phyloP scores from a whole-genome alignment of 192 early-diverging fungal genomes.

The Jimgerdemannia lactiflua region DNA sequence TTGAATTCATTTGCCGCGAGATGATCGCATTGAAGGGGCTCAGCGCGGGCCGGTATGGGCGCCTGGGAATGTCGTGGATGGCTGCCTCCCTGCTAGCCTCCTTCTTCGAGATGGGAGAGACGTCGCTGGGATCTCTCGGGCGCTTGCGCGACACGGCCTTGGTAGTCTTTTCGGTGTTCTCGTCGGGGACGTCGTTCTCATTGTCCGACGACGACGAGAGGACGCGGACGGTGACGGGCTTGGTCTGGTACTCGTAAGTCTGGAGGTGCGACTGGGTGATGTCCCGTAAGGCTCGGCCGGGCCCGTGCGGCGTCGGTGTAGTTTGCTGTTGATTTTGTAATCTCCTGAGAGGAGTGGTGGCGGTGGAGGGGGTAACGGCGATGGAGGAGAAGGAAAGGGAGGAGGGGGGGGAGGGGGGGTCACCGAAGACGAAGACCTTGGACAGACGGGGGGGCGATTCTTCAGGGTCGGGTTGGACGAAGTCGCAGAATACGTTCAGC shows the following conservation, averaged over 20 bases:
- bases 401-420: background rate
- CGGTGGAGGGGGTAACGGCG: background rate
- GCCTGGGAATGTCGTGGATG: background rate
- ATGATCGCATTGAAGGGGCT: background rate
- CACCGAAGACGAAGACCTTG: background rate
- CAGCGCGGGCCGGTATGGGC: background rate
- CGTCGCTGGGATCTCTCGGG: background rate
- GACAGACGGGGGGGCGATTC: background rate
- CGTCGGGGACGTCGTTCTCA: background rate
- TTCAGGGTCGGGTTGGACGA: background rate
- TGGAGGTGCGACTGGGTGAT: background rate
- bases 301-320: background rate
- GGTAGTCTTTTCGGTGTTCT: background rate
- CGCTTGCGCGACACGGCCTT: background rate
- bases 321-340: background rate
- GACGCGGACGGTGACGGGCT: background rate
- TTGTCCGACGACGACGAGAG: background rate
- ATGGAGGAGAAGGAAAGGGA: background rate
- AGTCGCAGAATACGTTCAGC: background rate
- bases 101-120: background rate
- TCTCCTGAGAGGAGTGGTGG: background rate
- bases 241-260: background rate
- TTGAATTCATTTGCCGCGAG: background rate
- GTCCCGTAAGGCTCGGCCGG: background rate
- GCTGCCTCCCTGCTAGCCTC: background rate